Percentiles rank a stretch among this genome's conserved stretches.
These are phyloP conservation scores for Tulasnella sp. DNA, from an alignment of 768 basidiomycete genomes.

Conservation along the genomic window DNA sequence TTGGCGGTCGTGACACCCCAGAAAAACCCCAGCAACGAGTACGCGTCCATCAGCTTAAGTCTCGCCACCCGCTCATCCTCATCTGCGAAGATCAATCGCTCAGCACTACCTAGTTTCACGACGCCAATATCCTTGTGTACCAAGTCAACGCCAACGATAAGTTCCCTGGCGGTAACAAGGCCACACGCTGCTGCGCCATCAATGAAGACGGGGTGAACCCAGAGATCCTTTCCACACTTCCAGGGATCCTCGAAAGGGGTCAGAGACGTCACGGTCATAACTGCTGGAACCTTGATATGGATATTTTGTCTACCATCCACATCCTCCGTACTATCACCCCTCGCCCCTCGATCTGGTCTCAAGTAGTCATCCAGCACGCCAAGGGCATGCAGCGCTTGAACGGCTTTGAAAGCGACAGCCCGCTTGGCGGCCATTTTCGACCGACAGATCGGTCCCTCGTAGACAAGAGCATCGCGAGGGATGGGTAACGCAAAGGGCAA, in stretches of 20 bases:
- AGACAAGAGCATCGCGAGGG: slow-evolving; percentile 41
- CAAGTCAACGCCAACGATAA: slow-evolving; percentile 24
- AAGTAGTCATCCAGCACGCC: slow-evolving; percentile 76
- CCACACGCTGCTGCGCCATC: slow-evolving; percentile 44
- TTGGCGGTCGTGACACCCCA: slow-evolving; percentile 52
- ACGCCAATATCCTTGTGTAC: neutral
- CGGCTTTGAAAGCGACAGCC: slow-evolving; percentile 70
- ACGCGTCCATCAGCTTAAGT: slow-evolving; percentile 49
- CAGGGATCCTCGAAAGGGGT: slow-evolving; percentile 48
- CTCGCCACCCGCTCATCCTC: slow-evolving; percentile 38
- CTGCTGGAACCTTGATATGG: slow-evolving; percentile 48
- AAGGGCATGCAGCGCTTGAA: slow-evolving; percentile 54
- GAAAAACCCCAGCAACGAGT: slow-evolving; percentile 51
- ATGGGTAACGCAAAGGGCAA: slow-evolving; percentile 63
- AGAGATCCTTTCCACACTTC: slow-evolving; percentile 38
- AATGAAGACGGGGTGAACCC: slow-evolving; percentile 51
- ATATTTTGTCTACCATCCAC: slow-evolving; percentile 38
- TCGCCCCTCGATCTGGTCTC: slow-evolving; percentile 51
- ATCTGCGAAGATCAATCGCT: slow-evolving; percentile 31
- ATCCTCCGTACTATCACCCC: slow-evolving; percentile 41
- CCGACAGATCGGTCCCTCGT: slow-evolving; percentile 39
- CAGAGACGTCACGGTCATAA: slow-evolving; percentile 27
- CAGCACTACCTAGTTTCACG: slow-evolving; percentile 22
- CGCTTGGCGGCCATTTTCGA: slow-evolving; percentile 76
- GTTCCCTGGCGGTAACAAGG: slow-evolving; percentile 52